A percentile compares a stretch with the other conserved stretches of the same genome.
phyloP scores from a whole-genome alignment of 139 green algal genomes.

The Volvox reticuliferus region DNA sequence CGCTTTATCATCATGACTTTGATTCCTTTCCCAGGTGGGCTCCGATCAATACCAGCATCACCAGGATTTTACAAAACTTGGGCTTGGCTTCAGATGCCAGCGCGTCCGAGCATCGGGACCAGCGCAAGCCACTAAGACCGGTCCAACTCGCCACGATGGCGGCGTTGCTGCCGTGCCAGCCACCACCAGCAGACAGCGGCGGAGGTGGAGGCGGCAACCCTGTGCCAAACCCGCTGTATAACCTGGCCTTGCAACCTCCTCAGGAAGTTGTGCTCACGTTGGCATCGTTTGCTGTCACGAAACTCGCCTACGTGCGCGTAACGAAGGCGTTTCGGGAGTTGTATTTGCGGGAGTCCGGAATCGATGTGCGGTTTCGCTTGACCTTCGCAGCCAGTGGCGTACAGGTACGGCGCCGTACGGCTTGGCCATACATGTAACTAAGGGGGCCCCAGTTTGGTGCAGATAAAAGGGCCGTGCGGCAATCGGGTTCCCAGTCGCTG shows the following conservation, averaged over 20 bases:
- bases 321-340: constrained; percentile 73
- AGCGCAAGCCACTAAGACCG: neutral
- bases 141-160: neutral
- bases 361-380: constrained; percentile 80
- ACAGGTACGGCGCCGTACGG: constrained; percentile 60
- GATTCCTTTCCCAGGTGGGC: neutral
- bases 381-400: constrained; percentile 84
- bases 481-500: too few relatives aligned
- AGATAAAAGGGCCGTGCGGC: too few relatives aligned
- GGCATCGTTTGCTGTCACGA: constrained; percentile 86
- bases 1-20: neutral
- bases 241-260: neutral
- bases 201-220: neutral
- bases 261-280: constrained; percentile 77
- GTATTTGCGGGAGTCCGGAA: constrained; percentile 67
- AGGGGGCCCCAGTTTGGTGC: too few relatives aligned
- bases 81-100: neutral
- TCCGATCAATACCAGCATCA: neutral
- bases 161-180: neutral
- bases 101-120: neutral
- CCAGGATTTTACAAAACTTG: neutral
- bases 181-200: neutral
- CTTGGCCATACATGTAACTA: too few relatives aligned
- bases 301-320: constrained; percentile 68
- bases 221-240: neutral